Conservation (phyloP, 768 basidiomycete genomes). For the Atractiella rhizophila region DNA sequence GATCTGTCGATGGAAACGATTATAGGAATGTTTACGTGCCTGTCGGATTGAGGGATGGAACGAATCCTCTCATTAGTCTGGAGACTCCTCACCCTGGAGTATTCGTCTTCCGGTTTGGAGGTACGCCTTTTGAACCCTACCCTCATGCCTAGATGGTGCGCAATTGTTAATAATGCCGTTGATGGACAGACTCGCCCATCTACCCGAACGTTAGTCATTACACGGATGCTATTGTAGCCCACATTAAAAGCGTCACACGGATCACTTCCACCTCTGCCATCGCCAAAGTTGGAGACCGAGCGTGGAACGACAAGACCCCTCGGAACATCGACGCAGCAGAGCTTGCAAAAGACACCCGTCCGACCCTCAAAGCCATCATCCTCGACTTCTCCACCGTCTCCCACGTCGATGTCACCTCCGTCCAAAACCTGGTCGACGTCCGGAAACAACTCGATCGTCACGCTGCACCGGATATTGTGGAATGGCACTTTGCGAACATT, state of each 20-base stretch:
- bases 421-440: conserved; percentile 74
- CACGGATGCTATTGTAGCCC: conserved; percentile 49
- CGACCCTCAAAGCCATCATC: conserved; percentile 57
- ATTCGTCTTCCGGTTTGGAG: conserved; percentile 69
- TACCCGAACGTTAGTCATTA: conserved; percentile 25
- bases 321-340: conserved; percentile 9
- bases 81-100: conserved; percentile 60
- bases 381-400: conserved; percentile 68
- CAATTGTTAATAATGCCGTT: neutral
- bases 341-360: conserved; percentile 29
- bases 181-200: neutral
- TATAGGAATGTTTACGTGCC: conserved; percentile 65
- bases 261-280: conserved; percentile 46
- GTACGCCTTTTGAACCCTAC: conserved; percentile 76
- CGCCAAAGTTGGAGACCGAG: conserved; percentile 43
- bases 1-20: conserved; percentile 20
- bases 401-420: conserved; percentile 71
- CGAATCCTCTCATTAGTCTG: conserved; percentile 45
- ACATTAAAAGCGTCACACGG: conserved; percentile 51
- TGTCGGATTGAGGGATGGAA: conserved; percentile 29
- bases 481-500: conserved; percentile 86
- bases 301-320: conserved; percentile 54
- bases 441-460: conserved; percentile 68
- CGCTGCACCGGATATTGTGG: conserved; percentile 28
- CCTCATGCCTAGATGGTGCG: conserved; percentile 25